Base-by-base conservation (phyloP, 768 basidiomycete species). In the Tricholoma sp. region DNA sequence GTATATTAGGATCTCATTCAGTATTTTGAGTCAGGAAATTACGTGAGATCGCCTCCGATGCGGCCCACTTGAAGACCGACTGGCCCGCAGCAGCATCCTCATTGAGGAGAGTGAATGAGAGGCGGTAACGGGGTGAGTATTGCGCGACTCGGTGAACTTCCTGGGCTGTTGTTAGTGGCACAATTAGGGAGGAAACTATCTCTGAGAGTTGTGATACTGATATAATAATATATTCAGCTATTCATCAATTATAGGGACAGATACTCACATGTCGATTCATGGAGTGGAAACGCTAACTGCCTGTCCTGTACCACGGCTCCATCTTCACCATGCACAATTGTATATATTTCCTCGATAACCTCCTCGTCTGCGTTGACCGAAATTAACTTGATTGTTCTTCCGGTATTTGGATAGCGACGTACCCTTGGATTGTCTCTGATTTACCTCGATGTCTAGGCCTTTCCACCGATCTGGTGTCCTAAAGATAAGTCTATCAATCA, bases 31-130 rank as follows among this genome's bases (percentile, higher is more conserved):
- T 29, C 18, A 51, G n/a, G 12, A 8, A 78, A 88, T 63, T 59
- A 94, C 94, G 75, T 29, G 72, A 61, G 10, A 97, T 73, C 8
- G 84, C 85, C 17, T 69, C 60, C 49, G 82, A 70, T 12, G 96
- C 76, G 44, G 94, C 85, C 96, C 96, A 98, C 6, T 79, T 74
- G 31, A 76, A 58, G 15, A 85, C 77, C 24, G 77, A 74, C 18
- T 74, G 76, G 6, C 88, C 88, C 11, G 79, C 77, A 1, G 88
- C 74, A 3, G 89, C 82, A 66, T 98, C 90, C 72, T 98, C 93
- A 66, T 98, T 96, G 52, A 99, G 72, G 6, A 99, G 75, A 12
- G 89, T 91, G 73, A 98, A 97, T n/a, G 92, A 84, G 12, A 98
- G 80, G 42, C 93, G 87, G 69, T 91, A 91, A 45, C 83, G 83